Conservation (phyloP, 1,284 basidiomycete species). For the Ustilago bromivora region DNA sequence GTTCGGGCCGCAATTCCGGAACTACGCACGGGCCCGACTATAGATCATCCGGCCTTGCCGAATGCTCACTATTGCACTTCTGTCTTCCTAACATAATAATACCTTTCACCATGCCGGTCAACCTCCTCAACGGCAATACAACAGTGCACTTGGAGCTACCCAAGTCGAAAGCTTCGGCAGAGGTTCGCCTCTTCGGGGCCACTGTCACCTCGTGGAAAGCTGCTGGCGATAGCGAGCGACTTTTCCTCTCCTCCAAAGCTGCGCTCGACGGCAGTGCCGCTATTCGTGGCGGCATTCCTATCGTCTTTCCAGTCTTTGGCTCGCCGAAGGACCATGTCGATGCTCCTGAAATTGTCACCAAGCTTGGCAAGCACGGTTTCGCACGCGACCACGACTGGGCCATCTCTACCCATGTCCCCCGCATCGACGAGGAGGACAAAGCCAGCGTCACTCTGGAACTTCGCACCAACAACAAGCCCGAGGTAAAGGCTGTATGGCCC, state of each 20-base stretch:
- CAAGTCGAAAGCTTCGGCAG: slow-evolving; percentile 45
- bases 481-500: slow-evolving; percentile 39
- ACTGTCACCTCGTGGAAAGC: slow-evolving; percentile 63
- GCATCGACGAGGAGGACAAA: slow-evolving; percentile 38
- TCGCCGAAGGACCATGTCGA: slow-evolving; percentile 50
- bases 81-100: neutral
- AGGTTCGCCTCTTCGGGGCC: slow-evolving; percentile 58
- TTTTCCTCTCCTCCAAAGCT: slow-evolving; percentile 57
- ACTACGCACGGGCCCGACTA: neutral
- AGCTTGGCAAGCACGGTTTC: slow-evolving; percentile 59
- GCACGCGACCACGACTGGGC: slow-evolving; percentile 54
- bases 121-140: slow-evolving; percentile 31
- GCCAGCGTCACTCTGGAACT: slow-evolving; percentile 50
- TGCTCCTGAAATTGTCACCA: slow-evolving; percentile 36
- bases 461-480: slow-evolving; percentile 35
- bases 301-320: slow-evolving; percentile 65
- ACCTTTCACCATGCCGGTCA: slow-evolving; percentile 28
- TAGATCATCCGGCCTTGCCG: slow-evolving; percentile 2
- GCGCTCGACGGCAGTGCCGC: slow-evolving; percentile 54
- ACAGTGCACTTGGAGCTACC: slow-evolving; percentile 43
- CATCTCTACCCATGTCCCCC: slow-evolving; percentile 21
- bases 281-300: slow-evolving; percentile 62
- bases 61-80: neutral
- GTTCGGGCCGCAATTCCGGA: slow-evolving; percentile 1
- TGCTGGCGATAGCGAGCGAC: slow-evolving; percentile 51